These are phyloP conservation scores for Breynia disticha DNA, from an alignment of 441 rosid genomes.

Conservation along the genomic window DNA sequence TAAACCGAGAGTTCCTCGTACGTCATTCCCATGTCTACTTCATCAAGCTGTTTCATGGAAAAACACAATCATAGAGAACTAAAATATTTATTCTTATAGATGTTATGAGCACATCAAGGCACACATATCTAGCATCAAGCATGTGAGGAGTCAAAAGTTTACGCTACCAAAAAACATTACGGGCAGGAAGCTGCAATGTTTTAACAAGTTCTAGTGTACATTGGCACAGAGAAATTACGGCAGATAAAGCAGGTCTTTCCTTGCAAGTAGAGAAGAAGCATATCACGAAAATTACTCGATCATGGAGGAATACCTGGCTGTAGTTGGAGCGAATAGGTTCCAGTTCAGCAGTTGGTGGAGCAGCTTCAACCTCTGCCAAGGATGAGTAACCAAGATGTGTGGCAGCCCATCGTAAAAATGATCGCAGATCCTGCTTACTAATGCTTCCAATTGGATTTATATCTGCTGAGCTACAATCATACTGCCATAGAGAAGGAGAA, in stretches of 20 bases:
- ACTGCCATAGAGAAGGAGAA: constrained; percentile 34
- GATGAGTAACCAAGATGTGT: constrained; percentile 73
- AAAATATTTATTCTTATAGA: neutral
- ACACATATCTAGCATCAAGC: too few species aligned
- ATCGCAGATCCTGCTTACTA: constrained; percentile 79
- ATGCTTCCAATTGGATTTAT: constrained; percentile 96
- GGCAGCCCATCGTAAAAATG: constrained; percentile 87
- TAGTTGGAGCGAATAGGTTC: constrained; percentile 93
- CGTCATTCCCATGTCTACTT: constrained; percentile 99
- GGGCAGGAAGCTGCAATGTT: too few species aligned
- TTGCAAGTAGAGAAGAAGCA: too few species aligned
- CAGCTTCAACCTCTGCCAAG: constrained; percentile 85
- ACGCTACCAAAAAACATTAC: too few species aligned
- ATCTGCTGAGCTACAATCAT: constrained; percentile 94
- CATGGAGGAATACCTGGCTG: constrained; percentile 46
- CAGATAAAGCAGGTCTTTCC: too few species aligned
- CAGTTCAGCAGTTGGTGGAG: constrained; percentile 95
- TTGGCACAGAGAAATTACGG: too few species aligned
- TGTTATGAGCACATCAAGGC: too few species aligned
- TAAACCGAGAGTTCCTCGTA: constrained; percentile 92
- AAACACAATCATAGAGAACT: neutral
- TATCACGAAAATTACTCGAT: neutral
- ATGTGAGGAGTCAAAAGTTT: too few species aligned
- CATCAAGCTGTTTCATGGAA: constrained; percentile 63
- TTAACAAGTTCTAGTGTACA: too few species aligned